A percentile compares a stretch with the other conserved stretches of the same genome.
phyloP scores from a whole-genome alignment of 805 yeast genomes.

The Monosporozyma solicola region DNA sequence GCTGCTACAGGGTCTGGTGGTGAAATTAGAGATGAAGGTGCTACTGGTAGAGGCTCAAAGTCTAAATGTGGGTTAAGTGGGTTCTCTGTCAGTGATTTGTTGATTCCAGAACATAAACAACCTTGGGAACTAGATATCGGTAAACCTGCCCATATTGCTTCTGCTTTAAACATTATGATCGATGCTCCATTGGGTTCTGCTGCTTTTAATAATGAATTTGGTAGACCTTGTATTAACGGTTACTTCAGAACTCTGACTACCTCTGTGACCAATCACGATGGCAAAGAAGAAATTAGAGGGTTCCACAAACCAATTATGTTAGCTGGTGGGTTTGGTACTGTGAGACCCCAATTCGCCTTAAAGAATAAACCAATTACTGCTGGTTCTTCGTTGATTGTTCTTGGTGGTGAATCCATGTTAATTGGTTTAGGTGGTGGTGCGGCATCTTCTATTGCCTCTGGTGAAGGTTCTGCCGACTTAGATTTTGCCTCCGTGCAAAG shows the following conservation, averaged over 20 bases:
- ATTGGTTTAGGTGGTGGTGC: constrained; percentile 99
- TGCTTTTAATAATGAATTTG: constrained; percentile 96
- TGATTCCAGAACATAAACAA: constrained; percentile 75
- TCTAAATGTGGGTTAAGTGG: constrained; percentile 96
- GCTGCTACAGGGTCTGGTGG: constrained; percentile 99
- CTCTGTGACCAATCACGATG: constrained; percentile 51
- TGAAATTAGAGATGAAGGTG: constrained; percentile 99
- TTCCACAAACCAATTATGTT: constrained; percentile 98
- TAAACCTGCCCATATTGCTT: constrained; percentile 86
- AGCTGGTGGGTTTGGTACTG: constrained; percentile 98
- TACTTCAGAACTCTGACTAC: constrained; percentile 94
- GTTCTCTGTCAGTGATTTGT: constrained; percentile 81
- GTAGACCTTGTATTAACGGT: constrained; percentile 95
- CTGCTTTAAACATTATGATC: constrained; percentile 87
- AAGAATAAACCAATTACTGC: constrained; percentile 85
- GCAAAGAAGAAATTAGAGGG: constrained; percentile 74
- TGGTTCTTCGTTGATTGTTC: constrained; percentile 81
- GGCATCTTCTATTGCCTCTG: constrained; percentile 92
- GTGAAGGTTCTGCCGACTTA: constrained; percentile 90
- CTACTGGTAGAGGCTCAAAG: constrained; percentile 97
- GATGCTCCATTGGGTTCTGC: constrained; percentile 98
- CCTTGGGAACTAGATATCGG: constrained; percentile 96
- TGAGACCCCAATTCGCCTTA: constrained; percentile 85
- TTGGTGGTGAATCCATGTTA: constrained; percentile 97
- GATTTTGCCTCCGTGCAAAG: constrained; percentile 99